Conservation (phyloP, 768 basidiomycete genomes). For the Leucocoprinus leucothites region DNA sequence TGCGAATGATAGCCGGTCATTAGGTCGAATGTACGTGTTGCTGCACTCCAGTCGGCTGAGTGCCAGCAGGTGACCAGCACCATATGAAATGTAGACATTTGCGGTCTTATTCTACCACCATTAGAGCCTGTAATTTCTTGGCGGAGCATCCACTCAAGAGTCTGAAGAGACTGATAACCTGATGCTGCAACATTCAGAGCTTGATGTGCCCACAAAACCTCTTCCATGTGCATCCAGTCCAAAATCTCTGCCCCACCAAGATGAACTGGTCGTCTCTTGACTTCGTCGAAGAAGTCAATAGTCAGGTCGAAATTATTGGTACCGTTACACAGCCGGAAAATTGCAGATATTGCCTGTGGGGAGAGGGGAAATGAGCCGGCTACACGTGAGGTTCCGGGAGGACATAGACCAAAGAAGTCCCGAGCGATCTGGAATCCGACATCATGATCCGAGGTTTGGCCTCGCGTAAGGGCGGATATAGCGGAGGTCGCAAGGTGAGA, state of each 20-base stretch:
- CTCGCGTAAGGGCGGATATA: constrained; percentile 53
- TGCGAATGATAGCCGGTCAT: constrained; percentile 66
- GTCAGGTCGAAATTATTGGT: constrained; percentile 44
- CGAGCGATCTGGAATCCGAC: constrained; percentile 62
- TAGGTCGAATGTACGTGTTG: constrained; percentile 57
- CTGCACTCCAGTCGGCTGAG: constrained; percentile 57
- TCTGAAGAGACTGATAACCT: constrained; percentile 51
- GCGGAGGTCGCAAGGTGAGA: constrained; percentile 48
- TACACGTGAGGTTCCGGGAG: constrained; percentile 35
- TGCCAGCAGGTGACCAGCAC: constrained; percentile 66
- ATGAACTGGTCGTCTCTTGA: constrained; percentile 44
- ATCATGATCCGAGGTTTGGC: constrained; percentile 56
- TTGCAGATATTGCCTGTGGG: constrained; percentile 45
- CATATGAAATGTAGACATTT: constrained; percentile 53
- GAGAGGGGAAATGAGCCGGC: constrained; percentile 40
- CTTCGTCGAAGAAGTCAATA: constrained; percentile 56
- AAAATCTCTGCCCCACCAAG: constrained; percentile 38
- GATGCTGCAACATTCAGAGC: constrained; percentile 34
- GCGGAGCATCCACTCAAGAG: constrained; percentile 67
- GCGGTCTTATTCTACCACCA: constrained; percentile 44
- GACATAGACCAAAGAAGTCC: constrained; percentile 61
- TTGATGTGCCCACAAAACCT: constrained; percentile 55
- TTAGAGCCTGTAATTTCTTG: constrained; percentile 45
- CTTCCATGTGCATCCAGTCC: constrained; percentile 55
- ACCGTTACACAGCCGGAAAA: constrained; percentile 54